Evolutionary conservation across 352 stramenopile genomes (phyloP), one percentile per base, ranked within the genome.

Genomic region (Ochromonadaceae sp.): DNA sequence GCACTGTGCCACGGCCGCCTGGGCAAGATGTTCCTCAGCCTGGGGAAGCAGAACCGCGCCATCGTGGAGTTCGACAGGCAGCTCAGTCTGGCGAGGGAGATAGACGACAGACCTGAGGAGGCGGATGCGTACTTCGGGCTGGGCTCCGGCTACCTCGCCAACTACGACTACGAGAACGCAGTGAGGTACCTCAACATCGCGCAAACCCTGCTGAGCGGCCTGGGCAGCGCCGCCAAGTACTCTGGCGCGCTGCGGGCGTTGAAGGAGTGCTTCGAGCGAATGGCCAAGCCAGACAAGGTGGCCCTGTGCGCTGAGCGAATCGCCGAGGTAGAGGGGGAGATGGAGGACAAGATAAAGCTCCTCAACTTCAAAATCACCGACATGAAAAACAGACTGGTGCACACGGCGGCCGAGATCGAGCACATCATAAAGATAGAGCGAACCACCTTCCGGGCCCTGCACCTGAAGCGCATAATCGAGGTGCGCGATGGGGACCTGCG

Each of bases 101-200:
- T 71, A 25, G 20, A 66, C 31, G 44, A 73, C 17, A 65, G 69
- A 40, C 3, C 59, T 14, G 43, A 44, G 34, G 59, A 53, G 38
- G 55, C 59, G 3, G 43, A 25, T 47, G 73, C 71, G 34, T 62
- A 71, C 12, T 46, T 76, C 44, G 71, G 73, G 9, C 58, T 78
- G 0, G 67, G 73, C 15, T 59, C 32, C 25, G 73, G 69, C 34
- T 78, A 77, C 67, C 61, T 65, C 48, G 42, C 34, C 20, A 77
- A 73, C 38, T 68, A 38, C 26, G 71, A 79, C 39, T 69, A 71
- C 59, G 14, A 66, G 7, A 73, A 77, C 36, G 52, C 47, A 28
- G 30, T 66, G 15, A 50, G 58, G 5, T 68, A 67, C 31, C 49
- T 71, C 20, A 31, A 47, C n/a, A 59, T 66, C 50, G 39, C 57